Base-by-base conservation (phyloP, 495 filamentous ascomycete genomes). In the Umbilicaria muhlenbergii region DNA sequence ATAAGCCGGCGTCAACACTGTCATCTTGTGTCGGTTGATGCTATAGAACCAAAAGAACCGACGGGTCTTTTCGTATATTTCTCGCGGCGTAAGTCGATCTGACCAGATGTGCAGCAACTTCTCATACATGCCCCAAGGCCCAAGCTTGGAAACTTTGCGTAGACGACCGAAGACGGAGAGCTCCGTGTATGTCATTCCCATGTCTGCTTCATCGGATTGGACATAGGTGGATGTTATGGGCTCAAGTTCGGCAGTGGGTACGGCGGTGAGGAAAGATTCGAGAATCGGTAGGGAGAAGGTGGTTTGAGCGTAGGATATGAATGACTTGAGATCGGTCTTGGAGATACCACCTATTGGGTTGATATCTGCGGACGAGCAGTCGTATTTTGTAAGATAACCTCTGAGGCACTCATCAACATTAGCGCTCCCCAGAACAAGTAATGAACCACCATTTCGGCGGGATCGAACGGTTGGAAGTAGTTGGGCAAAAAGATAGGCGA, bases 201-300 rank as follows among this genome's bases (percentile, higher is more conserved):
- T 86, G 50, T 86, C 82, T 2, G 65, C 80, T 61, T 93, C 86
- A 55, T 92, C 67, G 32, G 56, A 63, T 49, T 83, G 76, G 1
- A 77, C 70, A 51, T 83, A 82, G 13, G 61, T 64, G 0, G 72
- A 59, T 1, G 83, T 83, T 21, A 86, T 78, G 11, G 87, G 87
- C 50, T 88, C 81, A 0, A 93, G 70, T 57, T 94, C 86, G 1
- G 86, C 86, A 3, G 84, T 91, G 0, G 86, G 86, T 0, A 71
- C 67, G 3, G 87, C 86, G 13, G 68, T 62, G 17, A 92, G 57
- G 64, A 95, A 94, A 3, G 72, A 71, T 1, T 76, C 51, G 5
- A 95, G 70, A 45, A 83, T 77, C 0, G 84, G 84, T 5, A 95
- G 55, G 17, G 74, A 56, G 56, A 86, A 94, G 12, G 65, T 58